These are phyloP conservation scores for Magnaporthales sp. DNA, from an alignment of 2,329 filamentous ascomycete species.

Conservation along the genomic window DNA sequence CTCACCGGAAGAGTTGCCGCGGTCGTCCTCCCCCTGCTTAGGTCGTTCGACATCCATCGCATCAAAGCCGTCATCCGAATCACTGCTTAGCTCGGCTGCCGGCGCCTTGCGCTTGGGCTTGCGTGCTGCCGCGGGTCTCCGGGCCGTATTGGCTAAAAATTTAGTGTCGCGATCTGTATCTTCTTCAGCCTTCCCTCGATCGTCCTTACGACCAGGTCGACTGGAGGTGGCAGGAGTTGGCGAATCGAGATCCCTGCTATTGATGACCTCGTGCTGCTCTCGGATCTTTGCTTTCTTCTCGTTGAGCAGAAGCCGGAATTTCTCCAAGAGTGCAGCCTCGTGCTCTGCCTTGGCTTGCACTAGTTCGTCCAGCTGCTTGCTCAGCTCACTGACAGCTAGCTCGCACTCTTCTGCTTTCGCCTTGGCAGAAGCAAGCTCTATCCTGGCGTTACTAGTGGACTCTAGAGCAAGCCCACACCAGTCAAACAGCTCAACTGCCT, in stretches of 20 bases:
- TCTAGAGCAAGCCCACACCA: slow-evolving; percentile 58
- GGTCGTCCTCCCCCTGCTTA: slow-evolving; percentile 11
- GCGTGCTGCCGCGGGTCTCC: background rate
- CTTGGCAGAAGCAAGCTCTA: slow-evolving; percentile 32
- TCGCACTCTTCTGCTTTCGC: slow-evolving; percentile 39
- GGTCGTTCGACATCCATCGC: slow-evolving; percentile 40
- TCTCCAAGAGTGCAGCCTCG: slow-evolving; percentile 57
- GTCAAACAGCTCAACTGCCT: slow-evolving; percentile 50
- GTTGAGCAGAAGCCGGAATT: slow-evolving; percentile 64
- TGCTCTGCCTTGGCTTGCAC: slow-evolving; percentile 56
- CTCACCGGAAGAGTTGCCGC: slow-evolving; percentile 20
- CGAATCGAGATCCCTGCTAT: background rate
- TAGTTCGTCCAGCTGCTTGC: slow-evolving; percentile 56
- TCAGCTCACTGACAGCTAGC: slow-evolving; percentile 47
- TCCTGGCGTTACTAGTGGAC: slow-evolving; percentile 33
- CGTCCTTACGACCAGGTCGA: background rate
- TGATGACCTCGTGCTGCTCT: slow-evolving; percentile 53
- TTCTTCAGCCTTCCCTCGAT: background rate
- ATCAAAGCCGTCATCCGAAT: slow-evolving; percentile 34
- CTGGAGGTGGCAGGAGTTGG: background rate
- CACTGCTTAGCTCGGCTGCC: slow-evolving; percentile 20
- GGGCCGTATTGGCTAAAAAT: background rate
- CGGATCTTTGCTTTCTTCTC: slow-evolving; percentile 75
- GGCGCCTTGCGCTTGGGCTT: slow-evolving; percentile 39
- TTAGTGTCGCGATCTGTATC: background rate